Percentiles rank a stretch among this genome's conserved stretches.
phyloP scores from a whole-genome alignment of 768 basidiomycete species.

The Leccinum subtestaceum region DNA sequence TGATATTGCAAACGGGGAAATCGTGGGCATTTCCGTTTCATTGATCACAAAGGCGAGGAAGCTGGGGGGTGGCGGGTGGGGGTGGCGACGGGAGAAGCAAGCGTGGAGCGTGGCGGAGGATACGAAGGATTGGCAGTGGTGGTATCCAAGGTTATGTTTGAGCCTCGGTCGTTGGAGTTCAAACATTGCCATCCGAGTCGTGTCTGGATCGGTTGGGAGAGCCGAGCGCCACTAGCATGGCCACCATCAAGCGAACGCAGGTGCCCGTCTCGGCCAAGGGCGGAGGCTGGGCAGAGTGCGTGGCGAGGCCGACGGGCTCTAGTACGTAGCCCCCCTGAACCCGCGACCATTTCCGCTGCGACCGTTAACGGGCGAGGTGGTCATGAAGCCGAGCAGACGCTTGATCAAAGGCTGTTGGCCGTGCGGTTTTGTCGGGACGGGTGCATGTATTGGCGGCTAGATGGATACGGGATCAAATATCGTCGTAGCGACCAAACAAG shows the following conservation, averaged over 20 bases:
- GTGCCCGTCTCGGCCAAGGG: neutral
- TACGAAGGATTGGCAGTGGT: slow-evolving; percentile 10
- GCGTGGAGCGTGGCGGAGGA: slow-evolving; percentile 7
- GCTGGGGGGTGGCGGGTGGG: slow-evolving; percentile 4
- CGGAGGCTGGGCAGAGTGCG: neutral
- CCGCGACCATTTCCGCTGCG: slow-evolving; percentile 25
- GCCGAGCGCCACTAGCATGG: neutral
- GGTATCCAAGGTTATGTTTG: neutral
- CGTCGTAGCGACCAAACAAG: slow-evolving; percentile 4
- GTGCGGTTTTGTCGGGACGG: slow-evolving; percentile 29
- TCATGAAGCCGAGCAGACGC: slow-evolving; percentile 29
- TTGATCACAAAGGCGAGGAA: slow-evolving; percentile 7
- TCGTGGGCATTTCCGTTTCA: neutral
- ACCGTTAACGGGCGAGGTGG: slow-evolving; percentile 23
- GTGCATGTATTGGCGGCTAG: slow-evolving; percentile 28
- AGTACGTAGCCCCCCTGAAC: slow-evolving; percentile 27
- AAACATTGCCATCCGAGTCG: slow-evolving; percentile 3
- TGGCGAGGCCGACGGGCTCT: neutral
- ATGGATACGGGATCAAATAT: slow-evolving; percentile 2
- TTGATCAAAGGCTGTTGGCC: slow-evolving; percentile 29
- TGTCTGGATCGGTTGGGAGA: slow-evolving; percentile 6
- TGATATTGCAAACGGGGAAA: neutral
- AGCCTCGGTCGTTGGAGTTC: neutral
- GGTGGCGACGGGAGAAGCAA: slow-evolving; percentile 10
- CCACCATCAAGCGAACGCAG: neutral